Conservation (phyloP, 345 rosid genomes). For the Melaleuca quinquenervia region DNA sequence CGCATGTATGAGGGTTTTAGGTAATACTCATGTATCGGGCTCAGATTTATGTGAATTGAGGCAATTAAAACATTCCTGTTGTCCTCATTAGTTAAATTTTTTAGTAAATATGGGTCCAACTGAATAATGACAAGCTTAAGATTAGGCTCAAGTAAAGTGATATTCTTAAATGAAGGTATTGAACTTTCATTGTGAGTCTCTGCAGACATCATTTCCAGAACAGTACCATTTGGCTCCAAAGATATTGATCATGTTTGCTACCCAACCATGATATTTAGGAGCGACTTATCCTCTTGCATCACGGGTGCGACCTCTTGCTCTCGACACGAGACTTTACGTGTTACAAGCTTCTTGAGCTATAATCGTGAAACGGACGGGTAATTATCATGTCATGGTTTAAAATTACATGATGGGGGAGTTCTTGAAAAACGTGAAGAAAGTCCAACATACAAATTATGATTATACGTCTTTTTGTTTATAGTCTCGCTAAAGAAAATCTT, state of each 20-base stretch:
- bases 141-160: not conserved
- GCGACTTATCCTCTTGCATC: not conserved
- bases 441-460: not conserved
- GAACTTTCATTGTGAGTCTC: not conserved
- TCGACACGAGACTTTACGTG: not conserved
- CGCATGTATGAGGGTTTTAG: not conserved
- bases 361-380: not conserved
- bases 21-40: not conserved
- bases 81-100: not conserved
- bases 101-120: not conserved
- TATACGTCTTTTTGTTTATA: no score
- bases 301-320: not conserved
- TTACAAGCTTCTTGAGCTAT: not conserved
- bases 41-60: not conserved
- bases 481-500: no score
- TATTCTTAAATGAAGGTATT: not conserved
- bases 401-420: not conserved
- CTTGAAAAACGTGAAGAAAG: not conserved
- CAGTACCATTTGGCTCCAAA: not conserved
- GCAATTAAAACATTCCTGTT: not conserved
- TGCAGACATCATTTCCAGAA: not conserved
- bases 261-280: not conserved
- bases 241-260: not conserved
- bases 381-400: not conserved
- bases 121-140: not conserved